These are phyloP conservation scores for Kernera saxatilis DNA, from an alignment of 345 rosid genomes.

Conservation along the genomic window DNA sequence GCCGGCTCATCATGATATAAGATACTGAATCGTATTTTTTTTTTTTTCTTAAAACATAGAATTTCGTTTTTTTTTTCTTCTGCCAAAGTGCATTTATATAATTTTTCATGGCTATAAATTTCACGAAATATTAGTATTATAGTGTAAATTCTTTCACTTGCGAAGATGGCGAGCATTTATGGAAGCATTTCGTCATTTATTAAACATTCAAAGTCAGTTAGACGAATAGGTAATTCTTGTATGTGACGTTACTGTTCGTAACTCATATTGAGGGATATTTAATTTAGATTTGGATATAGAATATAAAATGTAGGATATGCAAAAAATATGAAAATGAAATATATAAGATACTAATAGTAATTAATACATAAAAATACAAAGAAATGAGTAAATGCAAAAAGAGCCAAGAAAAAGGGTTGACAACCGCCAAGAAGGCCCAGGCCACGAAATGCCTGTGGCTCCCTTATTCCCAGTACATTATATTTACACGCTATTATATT, in stretches of 20 bases:
- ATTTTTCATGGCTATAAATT: background rate
- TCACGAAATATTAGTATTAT: background rate
- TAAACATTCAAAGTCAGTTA: slow-evolving; percentile 13
- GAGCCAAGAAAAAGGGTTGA: slow-evolving; percentile 39
- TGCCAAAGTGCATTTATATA: background rate
- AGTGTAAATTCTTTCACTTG: background rate
- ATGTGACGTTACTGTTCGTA: slow-evolving; percentile 15
- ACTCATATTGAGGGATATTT: slow-evolving; percentile 1
- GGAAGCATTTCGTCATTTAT: slow-evolving; percentile 21
- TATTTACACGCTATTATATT: background rate
- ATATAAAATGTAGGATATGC: slow-evolving; percentile 19
- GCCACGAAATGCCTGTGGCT: slow-evolving; percentile 49
- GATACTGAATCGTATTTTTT: background rate
- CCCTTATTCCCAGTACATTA: slow-evolving; percentile 9
- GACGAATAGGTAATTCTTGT: slow-evolving; percentile 17
- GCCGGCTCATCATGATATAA: slow-evolving; percentile 22
- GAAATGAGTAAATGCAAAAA: slow-evolving; percentile 28
- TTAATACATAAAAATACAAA: slow-evolving; percentile 27
- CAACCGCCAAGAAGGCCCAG: slow-evolving; percentile 67
- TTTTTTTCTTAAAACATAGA: background rate
- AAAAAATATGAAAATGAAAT: slow-evolving; percentile 20
- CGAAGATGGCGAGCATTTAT: slow-evolving; percentile 16
- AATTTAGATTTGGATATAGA: slow-evolving; percentile 10
- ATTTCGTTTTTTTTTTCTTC: background rate
- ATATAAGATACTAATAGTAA: slow-evolving; percentile 8